phyloP scores from a whole-genome alignment of 495 filamentous ascomycete species.

The Chaetomium tenue region DNA sequence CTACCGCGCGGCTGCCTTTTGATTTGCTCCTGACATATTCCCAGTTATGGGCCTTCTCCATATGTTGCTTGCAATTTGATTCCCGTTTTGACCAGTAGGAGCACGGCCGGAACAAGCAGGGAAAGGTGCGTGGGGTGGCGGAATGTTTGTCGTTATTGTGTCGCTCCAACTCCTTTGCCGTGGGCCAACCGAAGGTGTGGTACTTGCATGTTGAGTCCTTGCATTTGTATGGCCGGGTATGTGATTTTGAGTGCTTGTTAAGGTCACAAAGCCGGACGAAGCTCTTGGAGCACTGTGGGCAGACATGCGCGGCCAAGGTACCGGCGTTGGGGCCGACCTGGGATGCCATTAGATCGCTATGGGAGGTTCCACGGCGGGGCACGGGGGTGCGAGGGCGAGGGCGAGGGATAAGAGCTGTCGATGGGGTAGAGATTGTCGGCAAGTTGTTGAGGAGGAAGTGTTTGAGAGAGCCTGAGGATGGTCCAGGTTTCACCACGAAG shows the following conservation, averaged over 20 bases:
- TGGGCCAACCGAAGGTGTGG: conserved; percentile 81
- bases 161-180: conserved; percentile 91
- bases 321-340: conserved; percentile 14
- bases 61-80: conserved; percentile 98
- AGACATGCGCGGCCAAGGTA: conserved; percentile 23
- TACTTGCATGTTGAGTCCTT: conserved; percentile 74
- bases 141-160: conserved; percentile 95
- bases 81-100: conserved; percentile 89
- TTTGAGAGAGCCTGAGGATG: conserved; percentile 1
- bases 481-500: background rate
- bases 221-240: conserved; percentile 93
- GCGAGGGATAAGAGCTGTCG: background rate
- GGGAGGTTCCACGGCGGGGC: background rate
- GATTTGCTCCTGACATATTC: conserved; percentile 84
- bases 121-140: conserved; percentile 62
- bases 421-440: background rate
- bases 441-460: background rate
- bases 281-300: conserved; percentile 66
- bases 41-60: conserved; percentile 96
- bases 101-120: conserved; percentile 78
- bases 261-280: conserved; percentile 89
- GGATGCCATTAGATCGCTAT: conserved; percentile 22
- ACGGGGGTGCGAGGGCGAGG: background rate
- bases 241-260: conserved; percentile 94
- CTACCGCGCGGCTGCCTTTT: conserved; percentile 51